phyloP scores from a whole-genome alignment of 305 asterid species.

The Rubia peregrina region DNA sequence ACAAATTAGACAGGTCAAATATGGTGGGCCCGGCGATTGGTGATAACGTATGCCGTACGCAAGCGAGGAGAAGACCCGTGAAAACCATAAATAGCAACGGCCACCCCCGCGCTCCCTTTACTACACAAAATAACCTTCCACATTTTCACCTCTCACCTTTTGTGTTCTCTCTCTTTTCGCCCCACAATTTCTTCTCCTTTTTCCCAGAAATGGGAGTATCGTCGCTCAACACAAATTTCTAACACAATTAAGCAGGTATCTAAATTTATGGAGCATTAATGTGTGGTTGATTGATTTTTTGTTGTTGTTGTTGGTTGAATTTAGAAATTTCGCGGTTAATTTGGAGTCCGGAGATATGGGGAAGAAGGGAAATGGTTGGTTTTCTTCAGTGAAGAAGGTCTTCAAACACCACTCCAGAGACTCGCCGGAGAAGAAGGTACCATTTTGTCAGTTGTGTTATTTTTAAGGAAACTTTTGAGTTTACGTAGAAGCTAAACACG shows the following conservation, averaged over 20 bases:
- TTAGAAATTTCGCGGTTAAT: background rate
- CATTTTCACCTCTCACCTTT: background rate
- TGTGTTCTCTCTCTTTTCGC: background rate
- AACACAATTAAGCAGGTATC: background rate
- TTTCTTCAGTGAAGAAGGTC: slow-evolving; percentile 74
- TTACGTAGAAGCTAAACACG: background rate
- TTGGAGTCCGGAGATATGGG: slow-evolving; percentile 57
- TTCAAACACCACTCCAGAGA: slow-evolving; percentile 66
- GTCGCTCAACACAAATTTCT: background rate
- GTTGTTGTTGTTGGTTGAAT: background rate
- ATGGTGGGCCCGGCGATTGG: background rate
- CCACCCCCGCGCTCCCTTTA: slow-evolving; percentile 38
- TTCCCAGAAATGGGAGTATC: background rate
- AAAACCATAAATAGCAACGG: slow-evolving; percentile 71
- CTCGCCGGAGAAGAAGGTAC: slow-evolving; percentile 65
- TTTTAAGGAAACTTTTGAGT: background rate
- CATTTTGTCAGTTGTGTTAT: background rate
- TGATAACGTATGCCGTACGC: slow-evolving; percentile 14
- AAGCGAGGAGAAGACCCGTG: slow-evolving; percentile 41
- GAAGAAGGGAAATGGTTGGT: slow-evolving; percentile 85
- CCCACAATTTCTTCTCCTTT: background rate
- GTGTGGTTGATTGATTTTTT: background rate
- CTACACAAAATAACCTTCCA: background rate
- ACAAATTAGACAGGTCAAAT: background rate
- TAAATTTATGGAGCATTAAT: background rate